phyloP scores from a whole-genome alignment of 441 rosid species.

The Populus trichocarpa region DNA sequence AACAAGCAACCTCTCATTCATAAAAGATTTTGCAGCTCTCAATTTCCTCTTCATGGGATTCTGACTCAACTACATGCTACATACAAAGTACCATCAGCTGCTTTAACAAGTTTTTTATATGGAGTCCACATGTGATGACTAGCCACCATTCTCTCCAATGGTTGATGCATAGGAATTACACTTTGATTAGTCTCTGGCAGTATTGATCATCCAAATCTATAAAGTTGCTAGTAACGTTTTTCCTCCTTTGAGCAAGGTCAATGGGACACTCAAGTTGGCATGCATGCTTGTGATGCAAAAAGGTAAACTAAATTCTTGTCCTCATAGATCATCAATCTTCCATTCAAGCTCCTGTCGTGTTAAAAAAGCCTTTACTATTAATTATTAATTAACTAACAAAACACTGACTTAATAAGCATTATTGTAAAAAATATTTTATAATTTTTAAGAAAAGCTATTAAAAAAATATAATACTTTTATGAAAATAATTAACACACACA shows the following conservation, averaged over 20 bases:
- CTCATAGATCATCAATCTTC: too few species aligned
- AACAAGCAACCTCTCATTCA: neutral
- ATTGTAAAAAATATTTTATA: too few species aligned
- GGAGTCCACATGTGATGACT: slow-evolving; percentile 1
- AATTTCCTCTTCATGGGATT: slow-evolving; percentile 19
- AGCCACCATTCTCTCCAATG: neutral
- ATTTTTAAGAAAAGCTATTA: too few species aligned
- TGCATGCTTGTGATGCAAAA: slow-evolving; percentile 12
- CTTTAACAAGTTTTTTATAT: too few species aligned
- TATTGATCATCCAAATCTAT: too few species aligned
- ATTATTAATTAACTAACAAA: too few species aligned
- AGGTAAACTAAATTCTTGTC: too few species aligned
- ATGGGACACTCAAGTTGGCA: slow-evolving; percentile 21
- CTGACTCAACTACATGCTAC: slow-evolving; percentile 18
- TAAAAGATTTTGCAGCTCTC: slow-evolving; percentile 9
- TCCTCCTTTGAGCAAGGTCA: slow-evolving; percentile 3
- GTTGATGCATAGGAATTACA: neutral
- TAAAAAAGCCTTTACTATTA: too few species aligned
- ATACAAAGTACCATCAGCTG: neutral
- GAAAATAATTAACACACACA: too few species aligned
- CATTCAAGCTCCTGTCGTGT: too few species aligned
- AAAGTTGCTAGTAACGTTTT: neutral
- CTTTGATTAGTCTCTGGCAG: neutral
- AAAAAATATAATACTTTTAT: too few species aligned
- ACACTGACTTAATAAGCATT: too few species aligned